Evolutionary conservation across 2,329 filamentous ascomycete species (phyloP).

Genomic region (Didymella pinodella): DNA sequence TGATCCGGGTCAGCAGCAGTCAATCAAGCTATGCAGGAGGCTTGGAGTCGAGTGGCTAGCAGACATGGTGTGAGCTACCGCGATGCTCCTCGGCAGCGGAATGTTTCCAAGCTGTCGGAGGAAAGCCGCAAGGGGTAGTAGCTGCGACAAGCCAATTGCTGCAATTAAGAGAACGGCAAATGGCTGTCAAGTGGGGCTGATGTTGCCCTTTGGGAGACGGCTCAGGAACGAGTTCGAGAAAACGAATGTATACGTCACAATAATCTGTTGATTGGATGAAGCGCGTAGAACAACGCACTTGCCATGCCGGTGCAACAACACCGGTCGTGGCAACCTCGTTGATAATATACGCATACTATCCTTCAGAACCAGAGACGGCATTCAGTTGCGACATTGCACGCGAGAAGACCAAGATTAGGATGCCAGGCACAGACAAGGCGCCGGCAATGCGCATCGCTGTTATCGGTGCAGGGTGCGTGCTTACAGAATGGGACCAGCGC

Average conservation of each 20-base stretch:
- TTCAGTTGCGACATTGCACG: not conserved
- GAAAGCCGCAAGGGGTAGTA: slow-evolving; percentile 16
- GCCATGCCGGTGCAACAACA: slow-evolving; percentile 6
- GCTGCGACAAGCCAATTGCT: slow-evolving; percentile 7
- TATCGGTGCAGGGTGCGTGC: slow-evolving; percentile 39
- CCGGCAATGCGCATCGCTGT: slow-evolving; percentile 39
- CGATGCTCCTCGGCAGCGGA: slow-evolving; percentile 10
- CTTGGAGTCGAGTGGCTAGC: not conserved
- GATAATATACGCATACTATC: not conserved
- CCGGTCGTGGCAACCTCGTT: not conserved
- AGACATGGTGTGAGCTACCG: slow-evolving; percentile 5
- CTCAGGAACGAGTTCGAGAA: not conserved
- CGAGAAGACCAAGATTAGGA: not conserved
- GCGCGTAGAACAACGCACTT: not conserved
- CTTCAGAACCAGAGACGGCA: not conserved
- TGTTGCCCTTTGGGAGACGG: not conserved
- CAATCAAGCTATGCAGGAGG: slow-evolving; percentile 7
- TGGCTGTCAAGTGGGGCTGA: not conserved
- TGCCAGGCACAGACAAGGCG: slow-evolving; percentile 26
- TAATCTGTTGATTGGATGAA: slow-evolving; percentile 6
- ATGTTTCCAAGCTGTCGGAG: slow-evolving; percentile 12
- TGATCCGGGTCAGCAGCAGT: slow-evolving; percentile 1
- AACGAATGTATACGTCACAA: slow-evolving; percentile 6
- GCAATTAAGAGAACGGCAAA: not conserved
- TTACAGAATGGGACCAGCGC: not conserved